Evolutionary conservation across 768 basidiomycete genomes (phyloP).

Genomic region (Rhizopogon vesiculosus): DNA sequence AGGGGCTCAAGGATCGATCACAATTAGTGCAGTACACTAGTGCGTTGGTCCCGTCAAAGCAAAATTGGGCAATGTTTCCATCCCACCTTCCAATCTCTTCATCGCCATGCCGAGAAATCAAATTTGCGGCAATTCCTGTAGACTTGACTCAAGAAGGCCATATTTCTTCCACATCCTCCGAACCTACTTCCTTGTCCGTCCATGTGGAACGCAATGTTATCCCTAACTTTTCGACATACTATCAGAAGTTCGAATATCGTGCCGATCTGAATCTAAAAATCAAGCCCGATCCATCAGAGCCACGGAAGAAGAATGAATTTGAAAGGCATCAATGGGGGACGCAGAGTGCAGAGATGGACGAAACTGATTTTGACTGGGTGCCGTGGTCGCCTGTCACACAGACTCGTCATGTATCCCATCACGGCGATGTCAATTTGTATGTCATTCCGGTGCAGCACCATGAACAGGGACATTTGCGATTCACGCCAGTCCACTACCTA

Average conservation of each 20-base stretch:
- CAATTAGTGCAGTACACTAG: not conserved
- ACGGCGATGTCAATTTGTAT: no score
- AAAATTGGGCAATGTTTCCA: no score
- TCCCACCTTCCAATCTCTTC: not conserved
- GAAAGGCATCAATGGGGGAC: constrained; percentile 13
- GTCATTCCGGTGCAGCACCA: not conserved
- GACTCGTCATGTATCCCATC: not conserved
- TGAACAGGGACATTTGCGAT: not conserved
- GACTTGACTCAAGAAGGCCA: not conserved
- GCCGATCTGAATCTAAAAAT: not conserved
- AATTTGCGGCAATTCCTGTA: constrained; percentile 3
- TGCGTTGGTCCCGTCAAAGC: constrained; percentile 1
- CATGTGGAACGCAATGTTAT: not conserved
- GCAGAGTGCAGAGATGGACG: constrained; percentile 2
- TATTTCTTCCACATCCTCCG: not conserved
- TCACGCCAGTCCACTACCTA: constrained; percentile 14
- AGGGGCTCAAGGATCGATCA: not conserved
- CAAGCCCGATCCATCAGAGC: constrained; percentile 1
- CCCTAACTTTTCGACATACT: not conserved
- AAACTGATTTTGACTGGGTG: not conserved
- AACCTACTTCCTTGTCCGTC: not conserved
- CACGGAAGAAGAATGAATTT: not conserved
- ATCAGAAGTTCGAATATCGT: not conserved
- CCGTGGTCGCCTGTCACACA: not conserved
- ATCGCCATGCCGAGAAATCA: not conserved